Percentiles rank a stretch among this genome's conserved stretches.
Conservation (phyloP, 2,329 filamentous ascomycete species). For the Fusarium sp. region DNA sequence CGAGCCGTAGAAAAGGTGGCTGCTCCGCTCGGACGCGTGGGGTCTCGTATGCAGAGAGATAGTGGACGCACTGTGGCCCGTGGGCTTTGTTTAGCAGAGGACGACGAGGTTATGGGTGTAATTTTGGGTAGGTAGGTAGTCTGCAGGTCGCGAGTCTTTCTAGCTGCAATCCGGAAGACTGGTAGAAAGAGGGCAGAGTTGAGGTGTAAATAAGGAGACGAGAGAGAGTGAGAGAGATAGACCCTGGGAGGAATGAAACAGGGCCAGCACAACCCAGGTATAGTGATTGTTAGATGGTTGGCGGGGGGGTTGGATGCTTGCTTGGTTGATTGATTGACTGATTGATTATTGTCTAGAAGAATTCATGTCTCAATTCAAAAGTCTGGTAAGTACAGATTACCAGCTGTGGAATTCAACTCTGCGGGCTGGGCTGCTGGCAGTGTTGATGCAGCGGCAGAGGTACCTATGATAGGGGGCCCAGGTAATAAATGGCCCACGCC, state of each 20-base stretch:
- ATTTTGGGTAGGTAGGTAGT: constrained; percentile 10
- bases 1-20: constrained; percentile 40
- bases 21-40: constrained; percentile 45
- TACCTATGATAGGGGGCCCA: not conserved
- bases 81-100: constrained; percentile 12
- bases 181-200: not conserved
- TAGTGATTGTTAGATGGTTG: constrained; percentile 14
- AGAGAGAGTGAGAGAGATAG: not conserved
- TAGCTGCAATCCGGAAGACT: constrained; percentile 12
- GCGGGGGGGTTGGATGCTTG: constrained; percentile 33
- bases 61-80: too few relatives aligned
- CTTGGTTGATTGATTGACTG: constrained; percentile 36
- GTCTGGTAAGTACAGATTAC: too few relatives aligned
- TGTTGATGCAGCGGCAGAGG: constrained; percentile 3
- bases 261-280: not conserved
- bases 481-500: not conserved
- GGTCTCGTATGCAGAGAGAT: constrained; percentile 18
- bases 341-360: constrained; percentile 17
- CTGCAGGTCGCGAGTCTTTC: not conserved
- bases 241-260: constrained; percentile 37
- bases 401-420: too few relatives aligned
- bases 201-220: constrained; percentile 1
- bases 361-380: not conserved
- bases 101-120: constrained; percentile 1
- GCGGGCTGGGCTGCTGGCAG: not conserved